A percentile compares a stretch with the other conserved stretches of the same genome.
Evolutionary conservation across 2,329 filamentous ascomycete species (phyloP).

Genomic region (Atkinsonella hypoxylon): DNA sequence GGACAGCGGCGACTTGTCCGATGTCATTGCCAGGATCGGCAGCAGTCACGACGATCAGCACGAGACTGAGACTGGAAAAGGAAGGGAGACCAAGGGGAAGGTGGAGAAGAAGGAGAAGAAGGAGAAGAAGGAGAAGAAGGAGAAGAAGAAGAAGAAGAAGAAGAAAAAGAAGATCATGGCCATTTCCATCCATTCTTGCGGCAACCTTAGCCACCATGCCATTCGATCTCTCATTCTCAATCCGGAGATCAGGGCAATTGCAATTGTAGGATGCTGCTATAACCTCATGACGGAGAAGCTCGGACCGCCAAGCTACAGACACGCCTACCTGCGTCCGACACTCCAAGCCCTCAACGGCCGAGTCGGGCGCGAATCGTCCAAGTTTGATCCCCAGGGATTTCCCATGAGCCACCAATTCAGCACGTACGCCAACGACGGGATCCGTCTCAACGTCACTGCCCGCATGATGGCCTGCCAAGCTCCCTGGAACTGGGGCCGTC

Average conservation of each 20-base stretch:
- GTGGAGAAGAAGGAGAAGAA: slow-evolving; percentile 2
- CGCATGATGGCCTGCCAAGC: slow-evolving; percentile 98
- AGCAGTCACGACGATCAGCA: slow-evolving; percentile 4
- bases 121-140: slow-evolving; percentile 27
- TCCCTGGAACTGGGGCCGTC: slow-evolving; percentile 76
- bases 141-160: slow-evolving; percentile 3
- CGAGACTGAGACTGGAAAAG: neutral
- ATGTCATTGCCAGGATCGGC: slow-evolving; percentile 52
- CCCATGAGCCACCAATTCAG: slow-evolving; percentile 71
- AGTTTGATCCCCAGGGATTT: slow-evolving; percentile 82
- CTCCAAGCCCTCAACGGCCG: slow-evolving; percentile 57
- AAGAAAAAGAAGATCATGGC: slow-evolving; percentile 56
- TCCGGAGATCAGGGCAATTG: slow-evolving; percentile 73
- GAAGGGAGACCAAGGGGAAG: slow-evolving; percentile 6
- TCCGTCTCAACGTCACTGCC: slow-evolving; percentile 88
- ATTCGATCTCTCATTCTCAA: slow-evolving; percentile 79
- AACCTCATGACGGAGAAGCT: slow-evolving; percentile 88
- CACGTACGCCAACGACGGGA: slow-evolving; percentile 46
- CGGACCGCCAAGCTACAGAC: slow-evolving; percentile 76
- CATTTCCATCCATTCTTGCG: slow-evolving; percentile 92
- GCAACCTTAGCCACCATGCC: slow-evolving; percentile 92
- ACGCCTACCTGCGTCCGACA: slow-evolving; percentile 61
- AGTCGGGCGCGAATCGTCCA: slow-evolving; percentile 52
- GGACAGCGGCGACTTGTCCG: slow-evolving; percentile 58
- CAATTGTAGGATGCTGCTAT: slow-evolving; percentile 96